phyloP scores from a whole-genome alignment of 2,329 filamentous ascomycete genomes.

The Trichoderma citrinoviride region DNA sequence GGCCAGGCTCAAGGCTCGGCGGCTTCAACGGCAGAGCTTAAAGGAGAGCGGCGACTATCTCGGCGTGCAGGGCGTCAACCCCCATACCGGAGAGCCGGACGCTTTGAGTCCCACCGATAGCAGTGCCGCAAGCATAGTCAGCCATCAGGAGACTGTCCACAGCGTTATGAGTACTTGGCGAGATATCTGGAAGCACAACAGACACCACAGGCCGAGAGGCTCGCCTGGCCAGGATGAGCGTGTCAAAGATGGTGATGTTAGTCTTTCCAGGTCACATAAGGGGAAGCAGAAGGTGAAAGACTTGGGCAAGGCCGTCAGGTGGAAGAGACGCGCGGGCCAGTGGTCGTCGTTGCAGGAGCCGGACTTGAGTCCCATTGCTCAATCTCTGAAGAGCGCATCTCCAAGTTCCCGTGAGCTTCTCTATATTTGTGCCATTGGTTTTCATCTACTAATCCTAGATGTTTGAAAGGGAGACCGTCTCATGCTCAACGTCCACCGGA shows the following conservation, averaged over 20 bases:
- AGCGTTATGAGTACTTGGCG: slow-evolving; percentile 35
- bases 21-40: slow-evolving; percentile 45
- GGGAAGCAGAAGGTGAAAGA: slow-evolving; percentile 40
- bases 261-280: slow-evolving; percentile 44
- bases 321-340: slow-evolving; percentile 45
- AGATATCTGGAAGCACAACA: slow-evolving; percentile 36
- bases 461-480: slow-evolving; percentile 8
- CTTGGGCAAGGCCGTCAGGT: slow-evolving; percentile 38
- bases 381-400: slow-evolving; percentile 38
- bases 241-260: slow-evolving; percentile 32
- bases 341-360: slow-evolving; percentile 54
- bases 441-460: neutral
- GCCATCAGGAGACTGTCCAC: slow-evolving; percentile 32
- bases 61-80: slow-evolving; percentile 58
- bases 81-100: slow-evolving; percentile 53
- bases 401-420: slow-evolving; percentile 29
- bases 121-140: slow-evolving; percentile 38
- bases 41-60: slow-evolving; percentile 58
- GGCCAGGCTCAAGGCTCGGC: slow-evolving; percentile 34
- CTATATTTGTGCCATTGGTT: neutral
- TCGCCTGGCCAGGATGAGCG: slow-evolving; percentile 41
- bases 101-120: slow-evolving; percentile 50
- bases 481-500: neutral
- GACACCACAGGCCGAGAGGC: slow-evolving; percentile 36
- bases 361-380: slow-evolving; percentile 48